Conservation (phyloP, 306 rosid species). For the Rosa rugosa region DNA sequence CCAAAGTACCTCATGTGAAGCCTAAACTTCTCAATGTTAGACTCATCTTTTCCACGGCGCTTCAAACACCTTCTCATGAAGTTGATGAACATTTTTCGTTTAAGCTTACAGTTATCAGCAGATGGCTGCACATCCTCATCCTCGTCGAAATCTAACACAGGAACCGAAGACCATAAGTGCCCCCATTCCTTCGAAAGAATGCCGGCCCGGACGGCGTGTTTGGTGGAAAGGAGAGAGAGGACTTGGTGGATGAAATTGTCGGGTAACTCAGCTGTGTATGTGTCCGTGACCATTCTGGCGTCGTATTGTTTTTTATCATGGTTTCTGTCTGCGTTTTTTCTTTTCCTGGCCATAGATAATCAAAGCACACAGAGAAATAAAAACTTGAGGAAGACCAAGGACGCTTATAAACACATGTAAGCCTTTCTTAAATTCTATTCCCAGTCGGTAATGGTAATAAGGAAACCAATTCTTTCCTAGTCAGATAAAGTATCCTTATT, state of each 20-base stretch:
- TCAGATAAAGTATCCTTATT: neutral
- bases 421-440: neutral
- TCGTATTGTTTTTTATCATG: neutral
- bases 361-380: neutral
- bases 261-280: neutral
- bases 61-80: neutral
- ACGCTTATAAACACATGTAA: neutral
- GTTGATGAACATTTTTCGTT: neutral
- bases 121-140: neutral
- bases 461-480: neutral
- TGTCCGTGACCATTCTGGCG: neutral
- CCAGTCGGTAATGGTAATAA: neutral
- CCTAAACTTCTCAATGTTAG: neutral
- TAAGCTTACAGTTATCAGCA: neutral
- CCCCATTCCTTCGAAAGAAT: neutral
- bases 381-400: neutral
- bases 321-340: neutral
- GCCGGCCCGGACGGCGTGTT: neutral
- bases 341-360: neutral
- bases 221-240: constrained; percentile 8
- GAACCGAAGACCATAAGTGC: constrained; percentile 7
- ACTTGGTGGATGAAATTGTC: neutral
- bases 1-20: neutral
- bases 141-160: constrained; percentile 3
- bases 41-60: neutral